Conservation (phyloP, 23 red algal genomes). For the Agarophyton chilense region DNA sequence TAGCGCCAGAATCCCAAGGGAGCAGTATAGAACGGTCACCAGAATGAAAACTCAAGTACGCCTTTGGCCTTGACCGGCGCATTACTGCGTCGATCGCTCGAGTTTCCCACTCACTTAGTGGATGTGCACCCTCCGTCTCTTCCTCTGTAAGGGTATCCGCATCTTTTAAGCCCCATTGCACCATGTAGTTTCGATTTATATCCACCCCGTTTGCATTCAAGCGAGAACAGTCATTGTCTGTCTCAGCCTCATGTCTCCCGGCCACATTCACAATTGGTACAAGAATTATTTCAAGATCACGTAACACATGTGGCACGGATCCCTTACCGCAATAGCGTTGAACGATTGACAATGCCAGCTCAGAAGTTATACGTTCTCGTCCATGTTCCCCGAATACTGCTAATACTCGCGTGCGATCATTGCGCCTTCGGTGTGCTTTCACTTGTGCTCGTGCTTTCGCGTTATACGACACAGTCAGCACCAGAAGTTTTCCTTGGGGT, state of each 20-base stretch:
- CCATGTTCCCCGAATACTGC: conserved; percentile 82
- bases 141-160: conserved; percentile 23
- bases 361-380: conserved; percentile 77
- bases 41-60: conserved; percentile 68
- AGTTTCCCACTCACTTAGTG: conserved; percentile 69
- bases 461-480: conserved; percentile 29
- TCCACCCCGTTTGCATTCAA: conserved; percentile 65
- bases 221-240: conserved; percentile 29
- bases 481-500: conserved; percentile 12
- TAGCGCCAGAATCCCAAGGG: conserved; percentile 62
- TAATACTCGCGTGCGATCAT: conserved; percentile 14
- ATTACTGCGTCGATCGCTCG: conserved; percentile 44
- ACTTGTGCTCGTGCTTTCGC: conserved; percentile 6
- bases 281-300: conserved; percentile 41
- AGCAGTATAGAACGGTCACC: conserved; percentile 61
- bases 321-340: conserved; percentile 9
- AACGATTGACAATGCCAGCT: conserved; percentile 64
- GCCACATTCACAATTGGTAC: conserved; percentile 42
- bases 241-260: conserved; percentile 36
- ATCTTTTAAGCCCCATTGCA: conserved; percentile 49
- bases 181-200: conserved; percentile 76
- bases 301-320: background rate
- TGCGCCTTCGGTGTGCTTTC: background rate
- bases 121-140: conserved; percentile 43
- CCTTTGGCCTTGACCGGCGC: conserved; percentile 25